Evolutionary conservation across 352 stramenopile genomes (phyloP).

Genomic region (Phytopythium sindhum): DNA sequence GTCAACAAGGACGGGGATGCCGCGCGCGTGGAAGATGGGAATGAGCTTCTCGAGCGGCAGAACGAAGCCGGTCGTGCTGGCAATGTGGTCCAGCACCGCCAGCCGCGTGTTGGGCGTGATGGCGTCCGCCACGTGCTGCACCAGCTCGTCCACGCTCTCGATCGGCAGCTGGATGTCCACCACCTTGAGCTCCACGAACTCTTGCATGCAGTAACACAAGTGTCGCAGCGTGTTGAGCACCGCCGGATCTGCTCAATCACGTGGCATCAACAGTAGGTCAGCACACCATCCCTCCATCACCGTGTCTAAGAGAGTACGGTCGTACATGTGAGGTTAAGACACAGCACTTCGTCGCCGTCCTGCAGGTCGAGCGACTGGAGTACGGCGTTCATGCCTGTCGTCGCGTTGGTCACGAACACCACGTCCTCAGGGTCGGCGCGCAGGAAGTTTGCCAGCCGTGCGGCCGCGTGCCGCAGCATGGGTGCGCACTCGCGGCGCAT

Average conservation of each 20-base stretch:
- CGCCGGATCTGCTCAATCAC: constrained; percentile 48
- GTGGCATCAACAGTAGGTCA: constrained; percentile 7
- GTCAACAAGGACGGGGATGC: constrained; percentile 79
- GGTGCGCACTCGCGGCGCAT: constrained; percentile 60
- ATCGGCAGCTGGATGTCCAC: constrained; percentile 76
- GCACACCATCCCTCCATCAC: not conserved
- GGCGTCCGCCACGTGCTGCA: constrained; percentile 62
- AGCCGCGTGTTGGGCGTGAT: constrained; percentile 84
- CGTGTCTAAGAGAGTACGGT: constrained; percentile 3
- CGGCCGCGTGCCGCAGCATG: constrained; percentile 60
- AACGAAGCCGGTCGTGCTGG: constrained; percentile 71
- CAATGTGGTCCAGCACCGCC: constrained; percentile 82
- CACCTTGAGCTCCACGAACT: constrained; percentile 87
- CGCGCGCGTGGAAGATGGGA: constrained; percentile 67
- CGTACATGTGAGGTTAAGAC: constrained; percentile 85
- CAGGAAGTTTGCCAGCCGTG: constrained; percentile 64
- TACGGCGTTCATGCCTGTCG: constrained; percentile 82
- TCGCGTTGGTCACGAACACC: constrained; percentile 86
- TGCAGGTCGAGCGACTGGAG: constrained; percentile 82
- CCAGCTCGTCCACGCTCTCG: constrained; percentile 59
- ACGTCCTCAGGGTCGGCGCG: constrained; percentile 72
- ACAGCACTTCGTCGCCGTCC: constrained; percentile 85
- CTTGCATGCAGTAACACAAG: constrained; percentile 84
- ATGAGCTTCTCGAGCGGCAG: constrained; percentile 82
- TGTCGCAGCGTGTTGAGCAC: constrained; percentile 83